Evolutionary conservation across 306 rosid species (phyloP).

Genomic region (Quercus ilex): DNA sequence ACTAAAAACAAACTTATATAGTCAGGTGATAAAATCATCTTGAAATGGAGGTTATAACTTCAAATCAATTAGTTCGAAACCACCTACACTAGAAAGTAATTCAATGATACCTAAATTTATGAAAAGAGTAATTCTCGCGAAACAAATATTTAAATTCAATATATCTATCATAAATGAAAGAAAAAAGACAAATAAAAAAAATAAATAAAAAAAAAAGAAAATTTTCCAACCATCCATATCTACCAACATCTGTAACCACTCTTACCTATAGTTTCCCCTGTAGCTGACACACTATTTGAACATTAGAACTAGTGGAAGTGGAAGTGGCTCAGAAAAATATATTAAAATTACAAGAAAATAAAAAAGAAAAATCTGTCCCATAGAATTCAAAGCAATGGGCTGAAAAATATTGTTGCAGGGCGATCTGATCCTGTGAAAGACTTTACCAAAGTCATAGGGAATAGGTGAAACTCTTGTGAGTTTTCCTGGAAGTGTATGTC

Average conservation of each 20-base stretch:
- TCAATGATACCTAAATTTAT: too few species aligned
- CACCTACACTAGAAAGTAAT: too few species aligned
- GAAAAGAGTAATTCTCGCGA: too few species aligned
- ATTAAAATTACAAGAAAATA: not conserved
- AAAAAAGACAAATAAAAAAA: too few species aligned
- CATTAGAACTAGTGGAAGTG: not conserved
- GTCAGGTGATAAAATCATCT: too few species aligned
- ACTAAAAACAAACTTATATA: too few species aligned
- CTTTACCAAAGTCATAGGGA: too few species aligned
- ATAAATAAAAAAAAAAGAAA: too few species aligned
- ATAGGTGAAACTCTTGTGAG: not conserved
- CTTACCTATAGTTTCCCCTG: not conserved
- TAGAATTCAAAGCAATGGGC: not conserved
- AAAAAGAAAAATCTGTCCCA: not conserved
- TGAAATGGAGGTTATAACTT: too few species aligned
- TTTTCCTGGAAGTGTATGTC: not conserved
- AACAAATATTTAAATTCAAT: too few species aligned
- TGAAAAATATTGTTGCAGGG: not conserved
- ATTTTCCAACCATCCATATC: not conserved
- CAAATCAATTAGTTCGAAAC: too few species aligned
- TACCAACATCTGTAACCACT: not conserved
- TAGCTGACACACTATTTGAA: not conserved
- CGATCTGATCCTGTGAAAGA: not conserved
- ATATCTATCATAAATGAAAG: too few species aligned
- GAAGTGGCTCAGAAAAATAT: not conserved